phyloP scores from a whole-genome alignment of 805 yeast species.

The Yarrowia sp. region DNA sequence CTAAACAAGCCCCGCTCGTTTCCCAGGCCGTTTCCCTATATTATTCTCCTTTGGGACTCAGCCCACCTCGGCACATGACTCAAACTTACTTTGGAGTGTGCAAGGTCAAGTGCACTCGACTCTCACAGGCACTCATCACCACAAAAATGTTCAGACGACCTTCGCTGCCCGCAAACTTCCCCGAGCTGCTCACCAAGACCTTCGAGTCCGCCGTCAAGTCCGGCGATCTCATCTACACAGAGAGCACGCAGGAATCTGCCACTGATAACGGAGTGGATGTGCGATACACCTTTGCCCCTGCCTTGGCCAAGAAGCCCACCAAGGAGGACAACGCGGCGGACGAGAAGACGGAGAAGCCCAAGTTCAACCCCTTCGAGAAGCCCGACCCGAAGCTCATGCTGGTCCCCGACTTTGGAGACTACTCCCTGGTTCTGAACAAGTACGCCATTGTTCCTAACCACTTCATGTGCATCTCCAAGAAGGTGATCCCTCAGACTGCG shows the following conservation, averaged over 20 bases:
- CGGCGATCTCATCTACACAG: conserved; percentile 52
- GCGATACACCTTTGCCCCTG: conserved; percentile 41
- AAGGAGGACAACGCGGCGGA: conserved; percentile 3
- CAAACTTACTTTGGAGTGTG: not conserved
- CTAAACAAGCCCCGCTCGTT: no score
- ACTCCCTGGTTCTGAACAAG: conserved; percentile 71
- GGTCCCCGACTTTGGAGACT: conserved; percentile 50
- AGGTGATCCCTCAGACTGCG: conserved; percentile 66
- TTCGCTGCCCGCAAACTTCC: conserved; percentile 8
- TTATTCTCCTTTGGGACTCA: not conserved
- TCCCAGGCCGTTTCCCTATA: not conserved
- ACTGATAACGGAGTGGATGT: conserved; percentile 36
- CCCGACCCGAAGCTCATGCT: conserved; percentile 78
- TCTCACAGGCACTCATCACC: not conserved
- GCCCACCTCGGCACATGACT: conserved; percentile 11
- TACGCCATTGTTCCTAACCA: conserved; percentile 82
- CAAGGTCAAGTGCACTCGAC: not conserved
- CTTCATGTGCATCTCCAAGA: conserved; percentile 71
- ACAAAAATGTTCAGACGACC: conserved; percentile 16
- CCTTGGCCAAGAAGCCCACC: conserved; percentile 40
- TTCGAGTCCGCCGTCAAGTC: conserved; percentile 50
- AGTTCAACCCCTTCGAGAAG: conserved; percentile 64
- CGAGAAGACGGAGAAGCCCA: conserved; percentile 18
- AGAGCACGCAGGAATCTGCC: conserved; percentile 43
- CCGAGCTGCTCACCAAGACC: conserved; percentile 16